A percentile compares a stretch with the other conserved stretches of the same genome.
phyloP scores from a whole-genome alignment of 805 yeast genomes.

The Saturnispora zaruensis region DNA sequence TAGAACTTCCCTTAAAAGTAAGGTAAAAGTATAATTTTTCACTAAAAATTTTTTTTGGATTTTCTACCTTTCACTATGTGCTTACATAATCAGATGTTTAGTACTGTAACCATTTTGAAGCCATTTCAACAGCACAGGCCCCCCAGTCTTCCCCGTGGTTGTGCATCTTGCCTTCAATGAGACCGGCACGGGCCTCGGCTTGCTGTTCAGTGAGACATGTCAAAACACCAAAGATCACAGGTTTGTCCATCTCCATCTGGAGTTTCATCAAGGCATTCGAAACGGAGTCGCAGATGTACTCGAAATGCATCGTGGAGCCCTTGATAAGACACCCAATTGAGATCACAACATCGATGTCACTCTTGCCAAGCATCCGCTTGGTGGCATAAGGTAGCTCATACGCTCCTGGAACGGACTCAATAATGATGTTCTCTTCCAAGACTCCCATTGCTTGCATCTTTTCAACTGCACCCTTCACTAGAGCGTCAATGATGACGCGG shows the following conservation, averaged over 20 bases:
- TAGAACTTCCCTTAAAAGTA: neutral
- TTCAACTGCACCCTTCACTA: conserved; percentile 68
- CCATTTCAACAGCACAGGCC: conserved; percentile 97
- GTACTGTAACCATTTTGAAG: conserved; percentile 30
- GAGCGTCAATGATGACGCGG: conserved; percentile 58
- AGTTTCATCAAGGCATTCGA: conserved; percentile 78
- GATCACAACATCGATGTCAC: conserved; percentile 70
- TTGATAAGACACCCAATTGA: conserved; percentile 93
- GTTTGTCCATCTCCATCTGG: conserved; percentile 60
- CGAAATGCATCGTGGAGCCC: conserved; percentile 97
- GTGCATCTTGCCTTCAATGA: conserved; percentile 66
- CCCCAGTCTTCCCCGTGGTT: conserved; percentile 99
- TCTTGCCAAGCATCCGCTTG: conserved; percentile 40
- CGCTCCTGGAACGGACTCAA: conserved; percentile 91
- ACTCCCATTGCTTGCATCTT: conserved; percentile 62
- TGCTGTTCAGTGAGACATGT: conserved; percentile 93
- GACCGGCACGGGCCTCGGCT: conserved; percentile 88
- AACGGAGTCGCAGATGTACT: conserved; percentile 87
- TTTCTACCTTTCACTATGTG: neutral
- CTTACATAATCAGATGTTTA: neutral
- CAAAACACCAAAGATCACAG: conserved; percentile 88
- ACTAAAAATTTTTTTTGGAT: neutral
- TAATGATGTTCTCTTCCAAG: conserved; percentile 59
- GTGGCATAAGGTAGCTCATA: conserved; percentile 88
- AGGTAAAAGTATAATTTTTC: neutral